A percentile compares a stretch with the other conserved stretches of the same genome.
These are phyloP conservation scores for Quercus gilva DNA, from an alignment of 306 rosid genomes.

Conservation along the genomic window DNA sequence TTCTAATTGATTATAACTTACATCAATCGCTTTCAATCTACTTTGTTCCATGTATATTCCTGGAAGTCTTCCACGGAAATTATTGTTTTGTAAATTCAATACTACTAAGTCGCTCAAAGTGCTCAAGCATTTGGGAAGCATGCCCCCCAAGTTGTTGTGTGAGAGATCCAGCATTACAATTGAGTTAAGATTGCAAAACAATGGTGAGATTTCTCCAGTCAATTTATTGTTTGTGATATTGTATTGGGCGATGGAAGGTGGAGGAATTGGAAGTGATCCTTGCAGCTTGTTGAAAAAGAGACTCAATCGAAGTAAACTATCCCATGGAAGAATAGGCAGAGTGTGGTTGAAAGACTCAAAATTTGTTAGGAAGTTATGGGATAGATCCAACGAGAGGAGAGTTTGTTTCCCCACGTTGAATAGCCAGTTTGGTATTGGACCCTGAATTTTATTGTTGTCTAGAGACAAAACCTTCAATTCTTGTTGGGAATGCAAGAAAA, in stretches of 20 bases:
- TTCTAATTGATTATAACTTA: no score
- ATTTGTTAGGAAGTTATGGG: fast-evolving
- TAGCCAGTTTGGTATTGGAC: not conserved
- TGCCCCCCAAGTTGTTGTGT: not conserved
- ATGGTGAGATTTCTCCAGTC: not conserved
- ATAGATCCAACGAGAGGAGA: fast-evolving
- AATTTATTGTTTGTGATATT: not conserved
- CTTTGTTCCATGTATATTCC: no score
- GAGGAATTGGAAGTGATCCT: not conserved
- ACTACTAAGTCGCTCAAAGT: no score
- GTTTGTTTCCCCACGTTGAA: not conserved
- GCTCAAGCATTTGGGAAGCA: no score
- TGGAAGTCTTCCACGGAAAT: no score
- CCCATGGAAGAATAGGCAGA: no score
- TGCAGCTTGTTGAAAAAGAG: not conserved
- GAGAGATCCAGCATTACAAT: not conserved
- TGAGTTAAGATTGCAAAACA: not conserved
- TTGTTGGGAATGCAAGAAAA: not conserved
- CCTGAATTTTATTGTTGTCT: fast-evolving
- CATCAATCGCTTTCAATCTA: no score
- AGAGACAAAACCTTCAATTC: no score
- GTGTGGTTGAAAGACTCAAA: no score
- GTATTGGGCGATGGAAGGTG: not conserved
- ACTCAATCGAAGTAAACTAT: fast-evolving
- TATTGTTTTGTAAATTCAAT: no score